A percentile compares a stretch with the other conserved stretches of the same genome.
phyloP scores from a whole-genome alignment of 768 basidiomycete genomes.

The Zangia roseola region DNA sequence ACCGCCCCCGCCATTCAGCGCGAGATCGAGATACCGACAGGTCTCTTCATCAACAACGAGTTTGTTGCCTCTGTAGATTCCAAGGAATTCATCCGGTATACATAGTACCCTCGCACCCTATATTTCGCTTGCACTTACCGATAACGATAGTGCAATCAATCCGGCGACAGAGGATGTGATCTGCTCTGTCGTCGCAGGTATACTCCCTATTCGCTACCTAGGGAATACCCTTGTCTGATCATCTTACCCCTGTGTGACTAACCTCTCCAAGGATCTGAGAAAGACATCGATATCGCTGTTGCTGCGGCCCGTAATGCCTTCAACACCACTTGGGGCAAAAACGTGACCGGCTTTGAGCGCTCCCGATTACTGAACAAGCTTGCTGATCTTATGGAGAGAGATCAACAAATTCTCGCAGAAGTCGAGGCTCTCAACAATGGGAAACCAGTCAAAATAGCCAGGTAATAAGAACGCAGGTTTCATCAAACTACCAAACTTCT shows the following conservation, averaged over 20 bases:
- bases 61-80: slow-evolving; percentile 79
- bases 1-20: slow-evolving; percentile 43
- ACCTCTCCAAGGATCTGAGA: slow-evolving; percentile 49
- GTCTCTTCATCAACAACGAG: slow-evolving; percentile 90
- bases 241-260: neutral
- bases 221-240: neutral
- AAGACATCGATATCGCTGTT: slow-evolving; percentile 84
- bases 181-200: slow-evolving; percentile 66
- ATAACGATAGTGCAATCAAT: slow-evolving; percentile 59
- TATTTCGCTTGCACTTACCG: slow-evolving; percentile 13
- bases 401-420: slow-evolving; percentile 78
- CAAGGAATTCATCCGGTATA: slow-evolving; percentile 61
- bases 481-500: slow-evolving; percentile 14
- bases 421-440: slow-evolving; percentile 89
- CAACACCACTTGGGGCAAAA: slow-evolving; percentile 86
- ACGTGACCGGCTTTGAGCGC: slow-evolving; percentile 80
- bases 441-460: slow-evolving; percentile 71
- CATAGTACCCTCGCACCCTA: slow-evolving; percentile 8
- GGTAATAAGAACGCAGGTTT: slow-evolving; percentile 39
- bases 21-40: slow-evolving; percentile 66
- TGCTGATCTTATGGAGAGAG: slow-evolving; percentile 86
- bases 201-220: neutral
- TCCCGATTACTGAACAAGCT: slow-evolving; percentile 80
- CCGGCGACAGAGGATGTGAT: slow-evolving; percentile 78
- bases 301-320: slow-evolving; percentile 81